A percentile compares a stretch with the other conserved stretches of the same genome.
phyloP scores from a whole-genome alignment of 768 basidiomycete genomes.

The Lyophyllum decastes region DNA sequence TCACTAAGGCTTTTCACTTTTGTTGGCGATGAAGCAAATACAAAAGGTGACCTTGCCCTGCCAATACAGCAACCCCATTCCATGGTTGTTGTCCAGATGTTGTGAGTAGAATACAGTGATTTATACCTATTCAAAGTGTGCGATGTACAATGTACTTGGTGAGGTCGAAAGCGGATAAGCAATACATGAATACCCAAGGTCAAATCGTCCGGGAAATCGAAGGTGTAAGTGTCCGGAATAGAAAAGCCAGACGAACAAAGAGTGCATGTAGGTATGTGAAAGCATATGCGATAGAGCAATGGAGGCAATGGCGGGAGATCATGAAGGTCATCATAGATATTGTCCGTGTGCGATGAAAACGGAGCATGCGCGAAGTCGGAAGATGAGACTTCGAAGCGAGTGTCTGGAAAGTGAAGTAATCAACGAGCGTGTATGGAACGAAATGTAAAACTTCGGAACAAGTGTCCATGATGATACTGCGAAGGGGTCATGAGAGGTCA shows the following conservation, averaged over 20 bases:
- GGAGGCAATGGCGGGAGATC: not conserved
- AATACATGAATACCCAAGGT: not conserved
- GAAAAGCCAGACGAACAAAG: not conserved
- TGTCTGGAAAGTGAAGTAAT: not conserved
- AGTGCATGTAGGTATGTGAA: not conserved
- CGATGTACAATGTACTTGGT: not conserved
- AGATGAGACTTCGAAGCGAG: not conserved
- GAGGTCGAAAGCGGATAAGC: not conserved
- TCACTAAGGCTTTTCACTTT: constrained; percentile 3
- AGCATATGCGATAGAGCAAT: not conserved
- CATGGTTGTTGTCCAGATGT: not conserved
- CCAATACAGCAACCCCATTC: too few species aligned
- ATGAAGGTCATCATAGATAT: not conserved
- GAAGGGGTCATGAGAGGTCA: not conserved
- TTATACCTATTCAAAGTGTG: not conserved
- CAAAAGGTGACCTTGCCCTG: not conserved
- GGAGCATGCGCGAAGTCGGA: not conserved
- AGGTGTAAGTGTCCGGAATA: not conserved
- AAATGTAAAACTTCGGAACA: not conserved
- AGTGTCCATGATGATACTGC: not conserved
- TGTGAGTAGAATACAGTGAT: not conserved
- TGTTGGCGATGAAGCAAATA: not conserved
- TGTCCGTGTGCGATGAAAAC: not conserved
- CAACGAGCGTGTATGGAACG: not conserved
- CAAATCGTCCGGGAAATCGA: not conserved